phyloP scores from a whole-genome alignment of 768 basidiomycete genomes.

The Lactarius trivialis region DNA sequence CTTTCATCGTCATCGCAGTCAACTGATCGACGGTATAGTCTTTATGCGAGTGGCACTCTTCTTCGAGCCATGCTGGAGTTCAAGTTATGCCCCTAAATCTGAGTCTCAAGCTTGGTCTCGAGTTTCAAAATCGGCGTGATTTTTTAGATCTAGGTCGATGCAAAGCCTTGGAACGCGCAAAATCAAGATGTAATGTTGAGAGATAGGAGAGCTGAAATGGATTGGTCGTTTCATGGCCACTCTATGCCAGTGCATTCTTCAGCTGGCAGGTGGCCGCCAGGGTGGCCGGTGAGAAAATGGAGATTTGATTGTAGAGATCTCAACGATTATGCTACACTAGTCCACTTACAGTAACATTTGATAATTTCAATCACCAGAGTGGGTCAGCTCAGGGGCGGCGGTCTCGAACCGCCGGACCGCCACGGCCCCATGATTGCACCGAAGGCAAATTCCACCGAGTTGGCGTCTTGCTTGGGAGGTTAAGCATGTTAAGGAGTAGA shows the following conservation, averaged over 20 bases:
- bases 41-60: neutral
- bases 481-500: neutral
- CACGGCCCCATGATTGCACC: conserved; percentile 6
- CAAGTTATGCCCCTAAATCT: conserved; percentile 12
- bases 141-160: conserved; percentile 10
- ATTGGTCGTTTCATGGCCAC: neutral
- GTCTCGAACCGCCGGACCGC: conserved; percentile 4
- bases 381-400: conserved; percentile 9
- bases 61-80: neutral
- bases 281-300: neutral
- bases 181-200: neutral
- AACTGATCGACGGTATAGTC: conserved; percentile 1
- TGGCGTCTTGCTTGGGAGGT: neutral
- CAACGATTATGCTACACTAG: neutral
- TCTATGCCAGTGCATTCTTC: neutral
- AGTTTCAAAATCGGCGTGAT: conserved; percentile 4
- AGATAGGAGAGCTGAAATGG: neutral
- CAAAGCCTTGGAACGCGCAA: neutral
- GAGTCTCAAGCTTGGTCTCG: neutral
- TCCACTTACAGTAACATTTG: no score
- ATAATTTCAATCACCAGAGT: neutral
- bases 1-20: neutral
- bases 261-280: neutral
- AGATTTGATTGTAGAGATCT: neutral
- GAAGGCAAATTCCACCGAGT: neutral